A percentile compares a stretch with the other conserved stretches of the same genome.
Conservation (phyloP, 2,329 filamentous ascomycete genomes). For the Penicillium brasilianum region DNA sequence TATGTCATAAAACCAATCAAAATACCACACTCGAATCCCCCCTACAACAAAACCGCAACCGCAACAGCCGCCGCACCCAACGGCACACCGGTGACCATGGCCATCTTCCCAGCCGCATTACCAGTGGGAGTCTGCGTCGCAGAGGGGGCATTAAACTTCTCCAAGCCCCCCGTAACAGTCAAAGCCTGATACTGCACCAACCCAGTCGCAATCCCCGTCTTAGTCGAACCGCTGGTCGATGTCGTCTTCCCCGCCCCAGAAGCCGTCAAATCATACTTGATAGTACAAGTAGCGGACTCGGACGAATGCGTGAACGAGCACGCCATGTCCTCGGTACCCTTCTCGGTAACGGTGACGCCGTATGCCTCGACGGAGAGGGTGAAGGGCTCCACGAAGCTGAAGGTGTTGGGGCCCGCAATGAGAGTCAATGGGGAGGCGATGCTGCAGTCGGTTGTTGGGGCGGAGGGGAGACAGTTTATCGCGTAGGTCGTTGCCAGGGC, state of each 20-base stretch:
- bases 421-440: neutral
- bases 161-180: neutral
- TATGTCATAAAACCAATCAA: neutral
- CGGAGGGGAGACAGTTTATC: conserved; percentile 2
- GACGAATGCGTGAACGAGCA: neutral
- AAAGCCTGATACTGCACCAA: neutral
- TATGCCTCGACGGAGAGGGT: neutral
- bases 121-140: neutral
- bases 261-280: neutral
- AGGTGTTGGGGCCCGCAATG: neutral
- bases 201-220: neutral
- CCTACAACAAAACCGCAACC: neutral
- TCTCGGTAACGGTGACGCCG: neutral
- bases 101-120: neutral
- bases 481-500: neutral
- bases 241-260: neutral
- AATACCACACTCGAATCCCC: neutral
- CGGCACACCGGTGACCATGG: neutral
- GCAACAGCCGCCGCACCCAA: neutral
- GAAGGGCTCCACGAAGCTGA: neutral
- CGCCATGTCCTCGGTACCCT: neutral
- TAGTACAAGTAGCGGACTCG: neutral
- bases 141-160: neutral
- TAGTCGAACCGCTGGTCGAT: neutral
- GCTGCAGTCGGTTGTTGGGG: neutral